These are phyloP conservation scores for Mesembryanthemum crystallinum DNA, from an alignment of 148 eudicot species.

Conservation along the genomic window DNA sequence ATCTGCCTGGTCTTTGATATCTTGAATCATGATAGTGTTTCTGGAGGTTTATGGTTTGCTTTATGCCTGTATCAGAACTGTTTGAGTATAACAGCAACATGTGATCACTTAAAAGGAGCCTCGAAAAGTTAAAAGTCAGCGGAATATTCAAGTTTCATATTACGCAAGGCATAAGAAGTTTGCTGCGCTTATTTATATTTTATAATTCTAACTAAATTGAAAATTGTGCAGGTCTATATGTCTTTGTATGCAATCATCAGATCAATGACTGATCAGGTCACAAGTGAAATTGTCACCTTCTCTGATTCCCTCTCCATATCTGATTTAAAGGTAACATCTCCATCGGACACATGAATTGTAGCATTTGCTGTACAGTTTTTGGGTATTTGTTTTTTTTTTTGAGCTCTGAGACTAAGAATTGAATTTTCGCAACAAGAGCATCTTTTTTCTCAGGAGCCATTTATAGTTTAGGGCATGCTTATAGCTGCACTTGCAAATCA, in stretches of 20 bases:
- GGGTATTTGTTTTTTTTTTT: not conserved
- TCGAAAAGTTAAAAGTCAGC: not conserved
- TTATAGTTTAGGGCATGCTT: not conserved
- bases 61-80: not conserved
- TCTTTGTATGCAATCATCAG: slow-evolving; percentile 68
- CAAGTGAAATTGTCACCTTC: slow-evolving; percentile 32
- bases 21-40: slow-evolving; percentile 7
- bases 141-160: not conserved
- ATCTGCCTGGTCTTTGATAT: slow-evolving; percentile 4
- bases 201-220: not conserved
- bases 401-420: not conserved
- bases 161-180: not conserved
- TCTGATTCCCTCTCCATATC: slow-evolving; percentile 59
- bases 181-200: not conserved
- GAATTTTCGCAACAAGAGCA: not conserved
- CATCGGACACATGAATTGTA: not conserved
- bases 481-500: not conserved
- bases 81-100: not conserved
- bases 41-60: not conserved
- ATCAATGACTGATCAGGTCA: slow-evolving; percentile 63
- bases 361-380: slow-evolving; percentile 1
- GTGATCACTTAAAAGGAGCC: not conserved
- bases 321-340: slow-evolving; percentile 65
- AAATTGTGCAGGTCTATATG: slow-evolving; percentile 71
- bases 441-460: not conserved